These are phyloP conservation scores for Entomophthora muscae DNA, from an alignment of 371 early-diverging fungal species.

Conservation along the genomic window DNA sequence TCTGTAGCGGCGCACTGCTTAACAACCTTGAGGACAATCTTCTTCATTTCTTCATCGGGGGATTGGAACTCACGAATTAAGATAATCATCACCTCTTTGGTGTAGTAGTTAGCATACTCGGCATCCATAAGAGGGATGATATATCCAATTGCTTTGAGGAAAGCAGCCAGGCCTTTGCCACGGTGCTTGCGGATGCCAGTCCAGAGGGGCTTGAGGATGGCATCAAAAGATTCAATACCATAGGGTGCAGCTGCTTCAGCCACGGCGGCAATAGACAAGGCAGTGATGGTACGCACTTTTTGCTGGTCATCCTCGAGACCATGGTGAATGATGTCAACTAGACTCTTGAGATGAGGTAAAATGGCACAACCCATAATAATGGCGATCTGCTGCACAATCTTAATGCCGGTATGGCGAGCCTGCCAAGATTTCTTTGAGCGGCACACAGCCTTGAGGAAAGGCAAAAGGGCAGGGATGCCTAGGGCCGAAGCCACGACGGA, in stretches of 20 bases:
- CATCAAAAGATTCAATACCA: conserved; percentile 93
- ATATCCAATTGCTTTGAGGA: conserved; percentile 92
- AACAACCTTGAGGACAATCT: conserved; percentile 91
- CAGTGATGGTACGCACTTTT: conserved; percentile 89
- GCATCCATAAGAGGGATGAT: conserved; percentile 94
- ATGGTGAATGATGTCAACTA: conserved; percentile 80
- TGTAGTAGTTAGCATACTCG: conserved; percentile 84
- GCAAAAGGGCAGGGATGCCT: conserved; percentile 85
- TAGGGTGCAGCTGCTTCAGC: conserved; percentile 96
- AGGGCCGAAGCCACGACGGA: conserved; percentile 93
- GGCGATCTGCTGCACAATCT: conserved; percentile 92
- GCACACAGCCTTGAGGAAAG: conserved; percentile 93
- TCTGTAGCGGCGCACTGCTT: conserved; percentile 91
- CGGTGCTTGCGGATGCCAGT: conserved; percentile 85
- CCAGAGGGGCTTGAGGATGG: conserved; percentile 81
- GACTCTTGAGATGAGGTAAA: conserved; percentile 76
- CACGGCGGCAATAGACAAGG: conserved; percentile 83
- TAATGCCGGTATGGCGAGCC: conserved; percentile 95
- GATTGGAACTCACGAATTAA: conserved; percentile 91
- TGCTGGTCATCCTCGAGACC: conserved; percentile 92
- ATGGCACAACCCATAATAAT: conserved; percentile 87
- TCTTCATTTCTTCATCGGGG: conserved; percentile 95
- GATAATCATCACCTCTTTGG: conserved; percentile 79
- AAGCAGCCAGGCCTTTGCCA: conserved; percentile 92
- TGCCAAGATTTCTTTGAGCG: conserved; percentile 92